phyloP scores from a whole-genome alignment of 2,329 filamentous ascomycete genomes.

The Byssochlamys sp. region DNA sequence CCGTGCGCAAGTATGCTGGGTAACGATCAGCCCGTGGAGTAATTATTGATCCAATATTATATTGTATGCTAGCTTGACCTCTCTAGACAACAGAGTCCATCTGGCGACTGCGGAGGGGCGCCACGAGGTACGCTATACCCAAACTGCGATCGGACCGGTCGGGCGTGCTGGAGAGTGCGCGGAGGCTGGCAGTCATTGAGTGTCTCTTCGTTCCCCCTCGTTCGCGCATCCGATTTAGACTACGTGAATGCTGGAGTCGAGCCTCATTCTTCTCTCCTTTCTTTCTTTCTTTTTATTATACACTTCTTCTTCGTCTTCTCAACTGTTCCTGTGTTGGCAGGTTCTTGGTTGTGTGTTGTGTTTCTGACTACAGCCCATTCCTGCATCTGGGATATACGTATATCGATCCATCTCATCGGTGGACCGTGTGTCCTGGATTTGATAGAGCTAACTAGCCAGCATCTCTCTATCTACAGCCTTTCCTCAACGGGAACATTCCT shows the following conservation, averaged over 20 bases:
- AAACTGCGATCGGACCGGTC: slow-evolving; percentile 3
- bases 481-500: not conserved
- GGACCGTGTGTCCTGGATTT: not conserved
- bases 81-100: not conserved
- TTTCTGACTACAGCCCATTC: not conserved
- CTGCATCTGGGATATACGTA: not conserved
- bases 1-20: not conserved
- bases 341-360: not conserved
- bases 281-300: slow-evolving; percentile 9
- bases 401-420: not conserved
- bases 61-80: no score
- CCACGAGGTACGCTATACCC: slow-evolving; percentile 18
- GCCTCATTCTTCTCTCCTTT: slow-evolving; percentile 1
- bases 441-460: not conserved
- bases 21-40: not conserved
- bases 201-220: not conserved
- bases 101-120: slow-evolving; percentile 4
- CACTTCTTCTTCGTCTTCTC: slow-evolving; percentile 1
- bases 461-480: not conserved
- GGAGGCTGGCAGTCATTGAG: slow-evolving; percentile 1
- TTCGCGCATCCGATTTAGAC: no score
- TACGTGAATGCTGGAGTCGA: no score
- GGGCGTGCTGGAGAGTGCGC: slow-evolving; percentile 20
- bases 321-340: slow-evolving; percentile 9
- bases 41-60: no score